Evolutionary conservation across 805 yeast genomes (phyloP), one percentile per base, ranked within the genome.

Genomic region (Metschnikowia borealis): DNA sequence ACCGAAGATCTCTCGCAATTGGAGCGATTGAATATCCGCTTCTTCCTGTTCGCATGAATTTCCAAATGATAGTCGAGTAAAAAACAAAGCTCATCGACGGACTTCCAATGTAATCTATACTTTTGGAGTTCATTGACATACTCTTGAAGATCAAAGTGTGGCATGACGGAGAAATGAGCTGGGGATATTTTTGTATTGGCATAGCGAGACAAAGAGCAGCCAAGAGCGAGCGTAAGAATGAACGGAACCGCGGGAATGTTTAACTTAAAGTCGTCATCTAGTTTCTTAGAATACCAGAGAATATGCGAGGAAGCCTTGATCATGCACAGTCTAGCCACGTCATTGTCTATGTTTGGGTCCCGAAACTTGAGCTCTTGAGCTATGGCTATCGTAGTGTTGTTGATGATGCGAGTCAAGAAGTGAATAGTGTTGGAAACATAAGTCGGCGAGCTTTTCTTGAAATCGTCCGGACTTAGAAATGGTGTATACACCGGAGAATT

Each of bases 331-430:
- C 64, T 66, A 0, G 71, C 66, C 8, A 63, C 50, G 23, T 53
- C 50, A 20, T 60, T 60, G 21, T 62, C 57, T 7, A 63, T 54
- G 21, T 51, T 38, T 2, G 57, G 57, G 47, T 63, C 55, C 40
- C 63, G 66, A 52, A 61, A 65, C 26, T 61, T 59, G 11, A 58
- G 55, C 51, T 67, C 67, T 47, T 66, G 71, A 7, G 64, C 55
- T 2, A 57, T 57, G 23, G 67, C 23, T 26, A 67, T 61, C 10
- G 63, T 55, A 7, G 54, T 54, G 52, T 67, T 67, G 52, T 62
- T 68, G 15, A 65, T 52, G n/a, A 68, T 41, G 33, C 73, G 54
- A 1, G 66, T 48, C 26, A 67, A 38, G 33, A 68, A 65, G 44
- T 65, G 64, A 14, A 61, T 51, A 32, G 62, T 50, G 47, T 57